Evolutionary conservation across 2,329 filamentous ascomycete species (phyloP).

Genomic region (Fusarium sp.): DNA sequence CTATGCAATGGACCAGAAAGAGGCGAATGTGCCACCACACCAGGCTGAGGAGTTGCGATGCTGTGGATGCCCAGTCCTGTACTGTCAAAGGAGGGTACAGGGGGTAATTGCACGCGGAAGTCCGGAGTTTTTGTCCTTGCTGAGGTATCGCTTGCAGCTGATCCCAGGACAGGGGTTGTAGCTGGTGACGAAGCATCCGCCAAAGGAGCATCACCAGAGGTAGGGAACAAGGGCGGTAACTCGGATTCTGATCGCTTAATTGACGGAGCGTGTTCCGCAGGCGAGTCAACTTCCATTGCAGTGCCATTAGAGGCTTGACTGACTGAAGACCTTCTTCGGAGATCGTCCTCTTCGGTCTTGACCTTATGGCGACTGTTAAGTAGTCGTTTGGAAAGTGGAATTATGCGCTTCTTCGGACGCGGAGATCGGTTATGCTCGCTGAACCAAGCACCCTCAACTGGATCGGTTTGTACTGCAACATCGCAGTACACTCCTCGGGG

Average conservation of each 20-base stretch:
- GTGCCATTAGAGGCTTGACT: conserved; percentile 47
- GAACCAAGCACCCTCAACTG: conserved; percentile 66
- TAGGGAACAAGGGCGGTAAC: conserved; percentile 41
- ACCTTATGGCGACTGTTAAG: conserved; percentile 61
- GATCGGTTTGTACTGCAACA: conserved; percentile 66
- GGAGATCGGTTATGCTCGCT: conserved; percentile 53
- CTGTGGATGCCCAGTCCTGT: conserved; percentile 51
- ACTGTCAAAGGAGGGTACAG: conserved; percentile 63
- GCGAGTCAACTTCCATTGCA: conserved; percentile 57
- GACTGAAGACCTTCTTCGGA: conserved; percentile 45
- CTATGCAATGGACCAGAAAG: conserved; percentile 58
- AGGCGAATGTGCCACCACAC: conserved; percentile 62
- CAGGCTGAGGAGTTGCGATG: conserved; percentile 61
- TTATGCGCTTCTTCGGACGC: conserved; percentile 60
- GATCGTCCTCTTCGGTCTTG: conserved; percentile 56
- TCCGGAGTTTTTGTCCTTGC: conserved; percentile 59
- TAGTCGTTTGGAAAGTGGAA: conserved; percentile 66
- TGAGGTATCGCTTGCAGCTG: conserved; percentile 26
- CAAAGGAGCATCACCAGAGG: conserved; percentile 45
- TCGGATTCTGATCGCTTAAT: conserved; percentile 38
- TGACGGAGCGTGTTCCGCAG: conserved; percentile 48
- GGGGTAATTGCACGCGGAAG: conserved; percentile 67
- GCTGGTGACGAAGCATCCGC: conserved; percentile 51
- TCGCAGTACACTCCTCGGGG: conserved; percentile 62
- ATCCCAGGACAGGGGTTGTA: conserved; percentile 29